Conservation (phyloP, 2,329 filamentous ascomycete genomes). For the Tolypocladium cylindrosporum region DNA sequence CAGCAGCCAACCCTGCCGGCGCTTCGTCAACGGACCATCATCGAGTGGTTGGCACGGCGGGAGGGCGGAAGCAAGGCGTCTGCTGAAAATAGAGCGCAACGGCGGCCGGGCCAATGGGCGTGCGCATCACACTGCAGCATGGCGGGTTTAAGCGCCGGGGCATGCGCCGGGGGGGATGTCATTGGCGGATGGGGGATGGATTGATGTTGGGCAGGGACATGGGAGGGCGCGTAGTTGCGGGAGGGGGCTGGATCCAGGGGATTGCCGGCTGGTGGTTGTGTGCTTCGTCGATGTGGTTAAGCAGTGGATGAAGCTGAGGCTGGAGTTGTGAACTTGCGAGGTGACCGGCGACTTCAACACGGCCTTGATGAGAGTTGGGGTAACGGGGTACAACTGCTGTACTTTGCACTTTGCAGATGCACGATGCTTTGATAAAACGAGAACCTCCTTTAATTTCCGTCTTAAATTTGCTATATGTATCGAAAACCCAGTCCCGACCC, state of each 20-base stretch:
- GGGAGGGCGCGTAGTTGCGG: neutral
- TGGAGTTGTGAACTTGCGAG: too few species aligned
- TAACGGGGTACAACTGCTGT: too few species aligned
- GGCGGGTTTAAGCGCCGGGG: neutral
- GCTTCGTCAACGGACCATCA: neutral
- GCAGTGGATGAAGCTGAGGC: neutral
- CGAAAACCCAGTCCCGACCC: too few species aligned
- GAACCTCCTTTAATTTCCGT: too few species aligned
- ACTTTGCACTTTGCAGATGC: too few species aligned
- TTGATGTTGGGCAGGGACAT: neutral
- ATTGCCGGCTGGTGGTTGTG: neutral
- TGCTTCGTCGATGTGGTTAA: too few species aligned
- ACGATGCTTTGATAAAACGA: too few species aligned
- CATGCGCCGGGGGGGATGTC: neutral
- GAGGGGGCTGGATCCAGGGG: neutral
- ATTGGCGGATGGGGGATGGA: neutral
- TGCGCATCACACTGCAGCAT: neutral
- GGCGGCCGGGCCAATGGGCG: neutral
- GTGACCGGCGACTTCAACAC: too few species aligned
- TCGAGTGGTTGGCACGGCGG: neutral
- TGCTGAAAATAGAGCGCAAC: neutral
- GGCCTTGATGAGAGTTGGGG: too few species aligned
- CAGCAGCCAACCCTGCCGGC: neutral
- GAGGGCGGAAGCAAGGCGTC: neutral
- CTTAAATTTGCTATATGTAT: too few species aligned